Evolutionary conservation across 192 early-diverging fungal genomes (phyloP), one percentile per base, ranked within the genome.

Genomic region (Coemansia sp.): DNA sequence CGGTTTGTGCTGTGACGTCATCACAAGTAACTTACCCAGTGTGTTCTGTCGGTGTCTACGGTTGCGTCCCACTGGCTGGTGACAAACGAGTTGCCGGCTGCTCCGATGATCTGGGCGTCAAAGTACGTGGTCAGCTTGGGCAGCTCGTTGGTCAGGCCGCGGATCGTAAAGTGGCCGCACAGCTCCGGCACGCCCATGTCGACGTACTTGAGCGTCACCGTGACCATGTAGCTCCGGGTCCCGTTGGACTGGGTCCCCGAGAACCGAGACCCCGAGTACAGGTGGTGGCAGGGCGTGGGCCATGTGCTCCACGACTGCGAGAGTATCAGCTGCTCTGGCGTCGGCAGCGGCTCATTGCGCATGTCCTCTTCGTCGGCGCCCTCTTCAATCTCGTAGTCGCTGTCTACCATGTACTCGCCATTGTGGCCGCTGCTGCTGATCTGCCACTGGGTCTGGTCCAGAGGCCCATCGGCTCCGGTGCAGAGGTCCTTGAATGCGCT

Each of bases 61-160:
- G 84, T 82, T n/a, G 89, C 87, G 38, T 86, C 85, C 90, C 90
- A 92, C 65, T 90, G 87, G 42, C 84, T 72, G 36, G 90, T 92
- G 45, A 88, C 59, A 61, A 92, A 92, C 47, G 79, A 73, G 78
- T 88, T 64, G 42, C 72, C 55, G 30, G 64, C 64, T 23, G 70
- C 70, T 7, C 89, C 90, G 60, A 92, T 82, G 56, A 92, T 83
- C 69, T 91, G 88, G 10, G 83, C 87, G 52, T 91, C 90, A 70
- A 91, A 91, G 62, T 82, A 91, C 33, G 90, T 91, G 57, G 85
- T 86, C 52, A 91, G 76, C 60, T 80, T 81, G 29, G 90, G 88
- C 77, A 83, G 83, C 59, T 88, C 89, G 58, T 50, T 57, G 2
- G 90, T 91, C 47, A 92, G 84, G n/a, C 86, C 86, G 37, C 87